A percentile compares a stretch with the other conserved stretches of the same genome.
Evolutionary conservation across 1,139 yeast genomes (phyloP).

Genomic region (Geotrichum fermentans): DNA sequence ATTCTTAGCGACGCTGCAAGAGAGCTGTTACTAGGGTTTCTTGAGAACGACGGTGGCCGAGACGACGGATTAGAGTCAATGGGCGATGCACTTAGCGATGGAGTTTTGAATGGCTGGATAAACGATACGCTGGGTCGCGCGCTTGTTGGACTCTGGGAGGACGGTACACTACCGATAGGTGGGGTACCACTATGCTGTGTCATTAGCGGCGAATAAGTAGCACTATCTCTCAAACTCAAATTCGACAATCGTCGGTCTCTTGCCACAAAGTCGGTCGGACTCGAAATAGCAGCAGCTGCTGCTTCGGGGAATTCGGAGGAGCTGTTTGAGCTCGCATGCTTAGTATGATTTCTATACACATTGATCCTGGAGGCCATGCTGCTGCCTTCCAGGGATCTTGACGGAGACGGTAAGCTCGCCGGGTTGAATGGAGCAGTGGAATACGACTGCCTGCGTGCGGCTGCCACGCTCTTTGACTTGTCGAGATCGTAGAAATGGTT

Average conservation of each 20-base stretch:
- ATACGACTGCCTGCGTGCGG: constrained; percentile 8
- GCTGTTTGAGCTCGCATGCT: neutral
- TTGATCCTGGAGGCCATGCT: constrained; percentile 14
- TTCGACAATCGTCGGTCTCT: constrained; percentile 16
- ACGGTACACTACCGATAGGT: neutral
- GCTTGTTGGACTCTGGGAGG: constrained; percentile 14
- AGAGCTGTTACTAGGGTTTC: constrained; percentile 32
- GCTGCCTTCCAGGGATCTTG: constrained; percentile 15
- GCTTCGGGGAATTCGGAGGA: constrained; percentile 6
- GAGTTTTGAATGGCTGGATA: constrained; percentile 38
- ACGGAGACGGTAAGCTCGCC: constrained; percentile 10
- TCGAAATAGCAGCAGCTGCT: constrained; percentile 1
- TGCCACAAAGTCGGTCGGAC: constrained; percentile 15
- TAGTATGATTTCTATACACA: constrained; percentile 14
- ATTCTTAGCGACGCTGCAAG: constrained; percentile 32
- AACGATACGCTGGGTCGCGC: constrained; percentile 29
- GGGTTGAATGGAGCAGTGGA: constrained; percentile 7
- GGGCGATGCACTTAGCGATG: constrained; percentile 39
- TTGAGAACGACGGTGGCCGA: constrained; percentile 27
- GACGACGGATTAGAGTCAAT: constrained; percentile 24
- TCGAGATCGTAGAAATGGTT: constrained; percentile 54
- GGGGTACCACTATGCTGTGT: constrained; percentile 7
- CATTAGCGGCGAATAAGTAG: constrained; percentile 5
- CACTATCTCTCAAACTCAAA: constrained; percentile 11
- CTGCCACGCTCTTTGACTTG: constrained; percentile 21